A percentile compares a stretch with the other conserved stretches of the same genome.
phyloP scores from a whole-genome alignment of 176 grass and related monocot genomes.

The Oropetium thomaeum region DNA sequence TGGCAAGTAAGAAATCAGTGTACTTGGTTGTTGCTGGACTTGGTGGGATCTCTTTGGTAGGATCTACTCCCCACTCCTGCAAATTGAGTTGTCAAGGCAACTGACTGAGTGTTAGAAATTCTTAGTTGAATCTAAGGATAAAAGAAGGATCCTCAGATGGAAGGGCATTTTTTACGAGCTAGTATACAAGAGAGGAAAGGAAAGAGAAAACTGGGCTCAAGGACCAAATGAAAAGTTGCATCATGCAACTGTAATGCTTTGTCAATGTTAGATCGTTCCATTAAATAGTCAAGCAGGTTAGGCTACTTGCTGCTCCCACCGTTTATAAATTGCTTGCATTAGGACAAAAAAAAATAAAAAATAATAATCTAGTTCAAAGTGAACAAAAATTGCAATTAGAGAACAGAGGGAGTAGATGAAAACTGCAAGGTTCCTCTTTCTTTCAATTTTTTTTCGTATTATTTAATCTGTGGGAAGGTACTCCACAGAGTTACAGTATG shows the following conservation, averaged over 20 bases:
- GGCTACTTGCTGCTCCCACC: too few species aligned
- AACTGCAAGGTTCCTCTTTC: background rate
- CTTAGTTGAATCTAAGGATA: background rate
- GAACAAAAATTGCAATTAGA: too few species aligned
- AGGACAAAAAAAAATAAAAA: too few species aligned
- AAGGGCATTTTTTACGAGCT: too few species aligned
- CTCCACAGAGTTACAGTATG: too few species aligned
- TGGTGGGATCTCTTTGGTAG: conserved; percentile 62
- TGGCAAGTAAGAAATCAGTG: conserved; percentile 83
- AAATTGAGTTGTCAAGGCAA: conserved; percentile 34
- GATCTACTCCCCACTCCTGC: conserved; percentile 89
- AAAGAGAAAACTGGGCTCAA: background rate
- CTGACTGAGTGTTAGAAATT: background rate
- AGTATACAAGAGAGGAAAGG: background rate
- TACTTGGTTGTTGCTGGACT: conserved; percentile 75
- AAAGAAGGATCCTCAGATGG: conserved; percentile 11
- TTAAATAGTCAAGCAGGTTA: background rate
- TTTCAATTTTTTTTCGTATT: background rate
- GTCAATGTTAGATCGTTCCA: background rate
- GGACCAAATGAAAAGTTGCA: conserved; percentile 2
- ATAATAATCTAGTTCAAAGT: too few species aligned
- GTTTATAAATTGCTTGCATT: too few species aligned
- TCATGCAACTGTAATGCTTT: background rate
- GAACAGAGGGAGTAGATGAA: too few species aligned
- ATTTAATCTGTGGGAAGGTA: background rate